A percentile compares a stretch with the other conserved stretches of the same genome.
phyloP scores from a whole-genome alignment of 2,329 filamentous ascomycete species.

The Talaromyces marneffei region DNA sequence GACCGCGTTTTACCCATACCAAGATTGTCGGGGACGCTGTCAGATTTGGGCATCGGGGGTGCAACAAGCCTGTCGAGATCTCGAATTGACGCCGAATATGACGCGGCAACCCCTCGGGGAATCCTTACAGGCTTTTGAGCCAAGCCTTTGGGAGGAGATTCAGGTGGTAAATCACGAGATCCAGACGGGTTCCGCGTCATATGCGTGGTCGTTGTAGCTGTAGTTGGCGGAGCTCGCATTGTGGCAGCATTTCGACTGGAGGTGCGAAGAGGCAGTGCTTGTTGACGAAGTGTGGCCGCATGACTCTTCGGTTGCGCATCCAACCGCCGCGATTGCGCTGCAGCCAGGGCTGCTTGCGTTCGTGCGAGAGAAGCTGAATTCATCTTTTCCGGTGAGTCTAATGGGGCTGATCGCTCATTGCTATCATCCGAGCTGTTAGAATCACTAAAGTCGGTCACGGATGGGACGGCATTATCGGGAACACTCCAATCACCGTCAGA shows the following conservation, averaged over 20 bases:
- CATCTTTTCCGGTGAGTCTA: conserved; percentile 23
- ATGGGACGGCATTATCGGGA: conserved; percentile 18
- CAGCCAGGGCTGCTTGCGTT: conserved; percentile 36
- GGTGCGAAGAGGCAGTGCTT: conserved; percentile 32
- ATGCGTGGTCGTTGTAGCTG: conserved; percentile 10
- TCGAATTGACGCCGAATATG: conserved; percentile 30
- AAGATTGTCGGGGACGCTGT: conserved; percentile 28
- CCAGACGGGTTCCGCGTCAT: conserved; percentile 6
- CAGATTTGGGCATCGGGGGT: conserved; percentile 27
- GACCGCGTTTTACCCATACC: conserved; percentile 39
- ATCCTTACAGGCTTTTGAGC: conserved; percentile 37
- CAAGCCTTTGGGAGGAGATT: conserved; percentile 27
- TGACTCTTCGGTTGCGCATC: conserved; percentile 38
- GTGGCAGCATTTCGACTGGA: conserved; percentile 26
- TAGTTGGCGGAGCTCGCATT: conserved; percentile 19
- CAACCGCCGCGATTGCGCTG: conserved; percentile 36
- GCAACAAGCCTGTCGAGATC: conserved; percentile 25
- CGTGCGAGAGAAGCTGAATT: conserved; percentile 20
- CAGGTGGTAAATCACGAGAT: conserved; percentile 4
- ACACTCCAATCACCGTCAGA: conserved; percentile 39
- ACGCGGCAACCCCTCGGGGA: conserved; percentile 30
- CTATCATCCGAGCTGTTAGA: conserved; percentile 22
- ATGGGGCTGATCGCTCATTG: conserved; percentile 20
- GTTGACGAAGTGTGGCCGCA: conserved; percentile 43
- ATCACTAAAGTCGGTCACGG: conserved; percentile 21